These are phyloP conservation scores for Thraustochytrium striatum DNA, from an alignment of 352 stramenopile genomes.

Conservation along the genomic window DNA sequence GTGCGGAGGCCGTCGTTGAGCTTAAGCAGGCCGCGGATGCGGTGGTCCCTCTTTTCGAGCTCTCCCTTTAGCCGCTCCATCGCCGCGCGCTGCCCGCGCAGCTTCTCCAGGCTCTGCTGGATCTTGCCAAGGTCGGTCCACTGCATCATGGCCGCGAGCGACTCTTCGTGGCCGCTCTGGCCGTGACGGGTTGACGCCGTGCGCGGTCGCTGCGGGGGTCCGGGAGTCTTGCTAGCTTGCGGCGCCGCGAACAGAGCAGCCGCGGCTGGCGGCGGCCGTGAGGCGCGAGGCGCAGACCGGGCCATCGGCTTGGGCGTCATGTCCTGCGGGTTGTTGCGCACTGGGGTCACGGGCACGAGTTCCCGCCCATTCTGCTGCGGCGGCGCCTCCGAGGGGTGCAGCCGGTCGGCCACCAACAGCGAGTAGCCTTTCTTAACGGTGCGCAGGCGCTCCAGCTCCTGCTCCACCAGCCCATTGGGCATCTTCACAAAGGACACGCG, in stretches of 20 bases:
- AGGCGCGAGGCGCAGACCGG: no score
- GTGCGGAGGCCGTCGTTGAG: constrained; percentile 2
- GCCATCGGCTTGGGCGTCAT: constrained; percentile 12
- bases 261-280: no score
- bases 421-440: neutral
- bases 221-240: no score
- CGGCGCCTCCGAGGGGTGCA: neutral
- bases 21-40: neutral
- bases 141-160: constrained; percentile 3
- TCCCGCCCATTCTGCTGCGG: neutral
- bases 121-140: constrained; percentile 4
- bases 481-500: constrained; percentile 37
- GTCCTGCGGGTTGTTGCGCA: constrained; percentile 13
- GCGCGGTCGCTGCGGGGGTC: neutral
- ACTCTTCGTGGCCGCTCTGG: neutral
- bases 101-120: constrained; percentile 33
- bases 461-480: neutral
- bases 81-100: constrained; percentile 7
- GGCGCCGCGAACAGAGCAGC: no score
- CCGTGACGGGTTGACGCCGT: neutral
- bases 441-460: constrained; percentile 13
- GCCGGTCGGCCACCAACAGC: neutral
- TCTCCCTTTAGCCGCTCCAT: constrained; percentile 36
- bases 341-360: no score
- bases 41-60: constrained; percentile 19